Evolutionary conservation across 148 eudicot species (phyloP).

Genomic region (Beta vulgaris): DNA sequence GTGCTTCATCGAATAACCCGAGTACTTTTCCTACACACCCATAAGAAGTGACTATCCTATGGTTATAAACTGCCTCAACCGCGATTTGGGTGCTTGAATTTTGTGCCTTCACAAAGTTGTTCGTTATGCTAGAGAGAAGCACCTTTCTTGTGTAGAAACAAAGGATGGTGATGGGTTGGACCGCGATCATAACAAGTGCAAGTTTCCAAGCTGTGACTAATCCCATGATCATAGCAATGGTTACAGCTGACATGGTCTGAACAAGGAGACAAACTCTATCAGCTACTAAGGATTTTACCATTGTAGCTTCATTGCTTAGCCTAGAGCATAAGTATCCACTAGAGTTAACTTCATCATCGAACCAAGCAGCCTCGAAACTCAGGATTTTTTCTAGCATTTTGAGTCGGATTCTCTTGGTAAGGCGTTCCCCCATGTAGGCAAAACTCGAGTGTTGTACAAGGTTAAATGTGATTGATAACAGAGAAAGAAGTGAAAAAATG

Average conservation of each 20-base stretch:
- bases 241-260: slow-evolving; percentile 70
- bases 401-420: slow-evolving; percentile 68
- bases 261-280: slow-evolving; percentile 71
- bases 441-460: slow-evolving; percentile 67
- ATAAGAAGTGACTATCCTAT: slow-evolving; percentile 77
- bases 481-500: slow-evolving; percentile 55
- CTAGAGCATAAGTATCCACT: slow-evolving; percentile 72
- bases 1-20: slow-evolving; percentile 71
- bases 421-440: slow-evolving; percentile 75
- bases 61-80: slow-evolving; percentile 84
- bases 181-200: slow-evolving; percentile 87
- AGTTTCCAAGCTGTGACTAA: slow-evolving; percentile 83
- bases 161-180: slow-evolving; percentile 80
- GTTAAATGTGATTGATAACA: slow-evolving; percentile 60
- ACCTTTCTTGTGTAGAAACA: slow-evolving; percentile 84
- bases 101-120: slow-evolving; percentile 63
- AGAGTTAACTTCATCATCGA: slow-evolving; percentile 76
- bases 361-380: slow-evolving; percentile 83
- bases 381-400: slow-evolving; percentile 70
- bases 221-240: slow-evolving; percentile 75
- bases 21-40: slow-evolving; percentile 60
- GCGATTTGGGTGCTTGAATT: slow-evolving; percentile 79
- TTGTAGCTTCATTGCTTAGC: slow-evolving; percentile 68
- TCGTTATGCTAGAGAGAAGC: slow-evolving; percentile 54
- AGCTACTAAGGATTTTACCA: slow-evolving; percentile 82